Evolutionary conservation across 1,284 basidiomycete genomes (phyloP), one percentile per base, ranked within the genome.

Genomic region (Rhodotorula sp.): DNA sequence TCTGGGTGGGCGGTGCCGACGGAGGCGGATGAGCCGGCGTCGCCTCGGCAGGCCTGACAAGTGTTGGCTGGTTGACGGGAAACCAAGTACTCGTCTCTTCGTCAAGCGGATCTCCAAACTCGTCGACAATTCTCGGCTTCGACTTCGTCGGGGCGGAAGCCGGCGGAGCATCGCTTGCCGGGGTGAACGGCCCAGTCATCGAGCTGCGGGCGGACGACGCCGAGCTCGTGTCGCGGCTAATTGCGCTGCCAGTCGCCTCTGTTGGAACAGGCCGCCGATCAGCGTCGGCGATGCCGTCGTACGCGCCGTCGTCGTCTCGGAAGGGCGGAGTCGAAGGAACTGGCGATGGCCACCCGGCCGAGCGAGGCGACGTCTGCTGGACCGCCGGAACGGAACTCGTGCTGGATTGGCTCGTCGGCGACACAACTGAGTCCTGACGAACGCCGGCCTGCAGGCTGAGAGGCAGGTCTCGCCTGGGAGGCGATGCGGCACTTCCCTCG

Each of bases 101-200:
- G 48, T 64, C 63, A 63, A 72, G 59, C 10, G 62, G 62, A 28
- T 72, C 71, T 13, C 68, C 71, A 16, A 72, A 72, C 57, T 70
- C 71, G 65, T 72, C 71, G 31, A 68, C 48, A 6, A 62, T 9
- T 2, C 15, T 28, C 26, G 58, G 58, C 30, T 52, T 26, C 20
- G 26, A 20, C 20, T n/a, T 7, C 44, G 44, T 51, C 34, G 46
- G 16, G 54, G 24, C 30, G 16, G 30, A 11, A 9, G 30, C 28
- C 15, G 16, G 26, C 15, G n/a, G 40, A 9, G 60, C 48, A 30
- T 69, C 68, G 20, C 52, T 47, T 31, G 68, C 62, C 2, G 73
- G 73, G 8, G 73, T 75, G 57, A 65, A 24, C 4, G 71, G 71
- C 7, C 64, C 69, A 34, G 34, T 65, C 4, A 63, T 67, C 57